Evolutionary conservation across 805 yeast genomes (phyloP).

Genomic region (Teunomyces stri): DNA sequence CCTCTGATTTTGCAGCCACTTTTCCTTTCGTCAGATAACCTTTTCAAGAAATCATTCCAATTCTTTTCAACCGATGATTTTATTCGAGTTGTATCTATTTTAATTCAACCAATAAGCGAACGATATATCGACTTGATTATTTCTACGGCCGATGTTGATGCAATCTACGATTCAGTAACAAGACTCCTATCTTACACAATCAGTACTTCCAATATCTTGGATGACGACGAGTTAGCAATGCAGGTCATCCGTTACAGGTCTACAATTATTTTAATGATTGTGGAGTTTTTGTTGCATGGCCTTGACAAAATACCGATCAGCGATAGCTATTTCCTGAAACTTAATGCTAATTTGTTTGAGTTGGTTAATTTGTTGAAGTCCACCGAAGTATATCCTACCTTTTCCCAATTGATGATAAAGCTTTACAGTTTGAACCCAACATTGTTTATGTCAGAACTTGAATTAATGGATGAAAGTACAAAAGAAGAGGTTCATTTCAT

Average conservation of each 20-base stretch:
- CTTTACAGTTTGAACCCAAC: conserved; percentile 28
- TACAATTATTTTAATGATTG: conserved; percentile 24
- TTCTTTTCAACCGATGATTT: conserved; percentile 36
- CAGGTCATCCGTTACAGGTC: conserved; percentile 36
- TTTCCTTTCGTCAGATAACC: conserved; percentile 21
- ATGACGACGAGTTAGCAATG: conserved; percentile 30
- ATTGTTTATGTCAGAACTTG: conserved; percentile 26
- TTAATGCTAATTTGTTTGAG: conserved; percentile 27
- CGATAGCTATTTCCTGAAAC: conserved; percentile 27
- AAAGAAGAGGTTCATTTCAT: conserved; percentile 32
- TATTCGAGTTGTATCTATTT: conserved; percentile 27
- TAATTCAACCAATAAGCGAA: conserved; percentile 20
- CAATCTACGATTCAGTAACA: conserved; percentile 27
- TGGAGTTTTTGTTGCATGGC: conserved; percentile 25
- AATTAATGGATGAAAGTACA: conserved; percentile 17
- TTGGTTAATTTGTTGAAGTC: conserved; percentile 32
- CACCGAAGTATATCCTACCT: conserved; percentile 23
- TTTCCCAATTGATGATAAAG: conserved; percentile 23
- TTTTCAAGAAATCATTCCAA: conserved; percentile 21
- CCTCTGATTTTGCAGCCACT: conserved; percentile 33
- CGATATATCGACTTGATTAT: conserved; percentile 21
- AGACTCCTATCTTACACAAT: conserved; percentile 27
- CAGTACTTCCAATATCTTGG: conserved; percentile 30
- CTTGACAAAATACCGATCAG: conserved; percentile 32
- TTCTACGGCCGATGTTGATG: conserved; percentile 22